Evolutionary conservation across 306 rosid species (phyloP), one percentile per base, ranked within the genome.

Genomic region (Quillaja saponaria): DNA sequence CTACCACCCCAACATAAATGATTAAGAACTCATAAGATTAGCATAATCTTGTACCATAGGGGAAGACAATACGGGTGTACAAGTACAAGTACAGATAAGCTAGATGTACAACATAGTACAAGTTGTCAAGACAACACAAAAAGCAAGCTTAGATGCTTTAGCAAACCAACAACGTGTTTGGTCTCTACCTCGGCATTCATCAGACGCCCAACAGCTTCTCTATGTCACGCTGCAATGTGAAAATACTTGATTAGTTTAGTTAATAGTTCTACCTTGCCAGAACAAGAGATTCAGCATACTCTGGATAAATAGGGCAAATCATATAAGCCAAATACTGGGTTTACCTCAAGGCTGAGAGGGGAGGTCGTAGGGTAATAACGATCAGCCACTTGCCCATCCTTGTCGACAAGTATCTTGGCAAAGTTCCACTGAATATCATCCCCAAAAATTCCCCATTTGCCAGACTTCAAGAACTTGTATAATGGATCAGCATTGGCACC

Each of bases 371-470:
- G 97, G 68, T 87, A 87, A 69, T 75, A 87, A 15, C 96, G 96
- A 55, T 82, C 91, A 17, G 75, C 84, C 13, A 74, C 87, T 53
- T 81, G 81, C 10, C 96, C 96, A 34, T 85, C 81, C 72, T 84
- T 87, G 73, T 85, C 79, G 44, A 88, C 84, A 15, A 86, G 76
- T 77, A 91, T 88, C 72, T 91, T 88, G 37, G 95, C 79, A 42
- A 86, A 91, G 80, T 91, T 91, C 96, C 97, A 88, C 65, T 84
- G 96, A 48, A 88, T 82, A 55, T 91, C 74, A 68, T 91, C 97
- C 52, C 80, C 83, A n/a, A 88, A 78, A 40, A 91, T 64, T 34
- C 95, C 96, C 91, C 96, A 88, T 65, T 82, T 84, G 7, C 81
- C 88, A 4, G 66, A 39, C 80, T 87, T 91, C 38, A 91, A 61